phyloP scores from a whole-genome alignment of 225 moss, liverwort and hornwort genomes.

The Rhytidiadelphus loreus region DNA sequence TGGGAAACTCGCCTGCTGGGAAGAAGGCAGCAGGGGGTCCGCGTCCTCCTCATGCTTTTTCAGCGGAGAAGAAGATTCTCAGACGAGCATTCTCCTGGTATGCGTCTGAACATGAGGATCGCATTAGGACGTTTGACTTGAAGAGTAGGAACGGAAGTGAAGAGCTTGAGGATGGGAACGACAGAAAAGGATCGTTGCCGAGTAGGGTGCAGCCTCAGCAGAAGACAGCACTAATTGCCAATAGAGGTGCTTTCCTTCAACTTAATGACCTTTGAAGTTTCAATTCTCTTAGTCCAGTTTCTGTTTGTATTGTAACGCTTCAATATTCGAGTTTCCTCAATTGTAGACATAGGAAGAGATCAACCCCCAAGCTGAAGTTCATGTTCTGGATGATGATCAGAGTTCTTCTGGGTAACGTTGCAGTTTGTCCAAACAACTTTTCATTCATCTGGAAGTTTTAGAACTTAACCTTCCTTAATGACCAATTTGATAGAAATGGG shows the following conservation, averaged over 20 bases:
- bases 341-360: neutral
- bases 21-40: neutral
- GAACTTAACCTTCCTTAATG: neutral
- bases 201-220: neutral
- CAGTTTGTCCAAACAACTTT: neutral
- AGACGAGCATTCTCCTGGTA: slow-evolving; percentile 43
- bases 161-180: neutral
- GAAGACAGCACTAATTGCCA: neutral
- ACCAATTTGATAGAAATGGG: neutral
- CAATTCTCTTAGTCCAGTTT: neutral
- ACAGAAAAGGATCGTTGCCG: neutral
- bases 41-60: slow-evolving; percentile 33
- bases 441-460: neutral
- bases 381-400: no score
- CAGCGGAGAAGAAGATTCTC: slow-evolving; percentile 38
- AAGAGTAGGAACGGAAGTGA: neutral
- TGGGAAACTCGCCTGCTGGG: slow-evolving; percentile 20
- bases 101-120: slow-evolving; percentile 35
- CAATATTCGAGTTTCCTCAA: neutral
- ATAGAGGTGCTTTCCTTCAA: neutral
- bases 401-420: neutral
- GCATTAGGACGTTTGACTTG: neutral
- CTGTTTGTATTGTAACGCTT: neutral
- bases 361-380: no score
- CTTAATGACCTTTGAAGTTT: neutral